Evolutionary conservation across 2,329 filamentous ascomycete species (phyloP).

Genomic region (Aspergillus sp.): DNA sequence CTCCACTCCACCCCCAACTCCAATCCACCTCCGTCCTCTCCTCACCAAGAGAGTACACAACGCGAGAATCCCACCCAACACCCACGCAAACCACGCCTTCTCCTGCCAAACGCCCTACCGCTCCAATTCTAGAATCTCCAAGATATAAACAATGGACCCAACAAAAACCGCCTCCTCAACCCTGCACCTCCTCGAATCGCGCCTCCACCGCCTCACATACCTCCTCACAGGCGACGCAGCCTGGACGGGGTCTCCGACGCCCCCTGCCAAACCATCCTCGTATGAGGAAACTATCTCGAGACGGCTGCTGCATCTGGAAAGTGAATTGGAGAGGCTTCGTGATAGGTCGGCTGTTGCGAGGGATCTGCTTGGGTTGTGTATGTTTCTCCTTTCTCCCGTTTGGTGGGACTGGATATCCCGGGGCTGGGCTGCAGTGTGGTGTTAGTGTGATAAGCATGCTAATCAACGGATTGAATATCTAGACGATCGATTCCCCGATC

Average conservation of each 20-base stretch:
- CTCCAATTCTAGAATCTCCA: not conserved
- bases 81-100: too few relatives aligned
- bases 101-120: too few relatives aligned
- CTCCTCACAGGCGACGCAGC: conserved; percentile 48
- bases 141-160: not conserved
- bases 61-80: too few relatives aligned
- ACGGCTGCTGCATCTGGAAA: conserved; percentile 44
- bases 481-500: conserved; percentile 49
- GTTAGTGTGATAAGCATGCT: not conserved
- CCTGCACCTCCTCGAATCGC: conserved; percentile 49
- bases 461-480: conserved; percentile 12
- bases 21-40: not conserved
- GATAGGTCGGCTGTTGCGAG: conserved; percentile 43
- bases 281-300: conserved; percentile 46
- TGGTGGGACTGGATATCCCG: too few relatives aligned
- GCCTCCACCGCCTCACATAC: conserved; percentile 50
- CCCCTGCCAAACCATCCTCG: conserved; percentile 38
- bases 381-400: not conserved
- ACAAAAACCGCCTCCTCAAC: conserved; percentile 44
- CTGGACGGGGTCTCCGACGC: conserved; percentile 45
- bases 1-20: not conserved
- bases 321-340: conserved; percentile 43
- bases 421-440: too few relatives aligned
- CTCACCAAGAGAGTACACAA: not conserved
- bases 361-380: conserved; percentile 50